These are phyloP conservation scores for Acacia confusa DNA, from an alignment of 306 rosid genomes.

Conservation along the genomic window DNA sequence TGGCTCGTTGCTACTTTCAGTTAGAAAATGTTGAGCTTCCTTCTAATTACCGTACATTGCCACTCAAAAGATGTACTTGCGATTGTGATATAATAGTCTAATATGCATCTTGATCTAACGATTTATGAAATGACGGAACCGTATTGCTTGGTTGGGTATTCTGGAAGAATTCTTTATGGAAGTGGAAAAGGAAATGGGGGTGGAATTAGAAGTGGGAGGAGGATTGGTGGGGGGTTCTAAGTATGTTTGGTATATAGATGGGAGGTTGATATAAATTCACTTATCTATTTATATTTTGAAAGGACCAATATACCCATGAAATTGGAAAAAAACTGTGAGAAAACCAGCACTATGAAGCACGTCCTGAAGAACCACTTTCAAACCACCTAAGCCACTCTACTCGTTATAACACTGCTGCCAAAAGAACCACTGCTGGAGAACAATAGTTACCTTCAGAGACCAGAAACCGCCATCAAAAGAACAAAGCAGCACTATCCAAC, in stretches of 20 bases:
- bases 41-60: not conserved
- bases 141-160: not conserved
- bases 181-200: not conserved
- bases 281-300: not conserved
- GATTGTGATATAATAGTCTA: constrained; percentile 5
- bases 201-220: not conserved
- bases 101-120: not conserved
- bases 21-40: not conserved
- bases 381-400: not conserved
- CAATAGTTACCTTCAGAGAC: not conserved
- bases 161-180: not conserved
- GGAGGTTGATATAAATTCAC: not conserved
- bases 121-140: constrained; percentile 9
- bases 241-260: not conserved
- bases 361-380: not conserved
- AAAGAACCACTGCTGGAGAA: not conserved
- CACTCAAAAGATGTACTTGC: not conserved
- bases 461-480: not conserved
- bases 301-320: not conserved
- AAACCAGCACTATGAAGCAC: not conserved
- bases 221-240: not conserved
- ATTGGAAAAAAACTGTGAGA: not conserved
- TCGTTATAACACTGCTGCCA: not conserved
- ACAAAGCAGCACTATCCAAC: not conserved
- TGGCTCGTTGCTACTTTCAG: not conserved